Evolutionary conservation across 1,139 yeast genomes (phyloP).

Genomic region (Blastobotrys serpentis): DNA sequence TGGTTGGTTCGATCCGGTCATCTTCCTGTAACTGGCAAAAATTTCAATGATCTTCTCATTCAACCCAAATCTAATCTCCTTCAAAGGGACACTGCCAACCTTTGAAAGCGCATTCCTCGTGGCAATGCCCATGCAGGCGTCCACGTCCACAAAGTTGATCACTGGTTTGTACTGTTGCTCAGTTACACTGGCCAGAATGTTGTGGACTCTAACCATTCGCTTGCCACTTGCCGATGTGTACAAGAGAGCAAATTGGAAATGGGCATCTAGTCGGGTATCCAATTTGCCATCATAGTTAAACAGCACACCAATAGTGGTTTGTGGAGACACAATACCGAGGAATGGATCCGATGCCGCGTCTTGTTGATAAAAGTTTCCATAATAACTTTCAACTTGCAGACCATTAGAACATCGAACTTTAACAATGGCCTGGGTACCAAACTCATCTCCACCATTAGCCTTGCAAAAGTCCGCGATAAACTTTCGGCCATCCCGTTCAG

Average conservation of each 20-base stretch:
- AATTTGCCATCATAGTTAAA: conserved; percentile 77
- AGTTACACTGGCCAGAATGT: conserved; percentile 77
- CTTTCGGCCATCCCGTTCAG: conserved; percentile 68
- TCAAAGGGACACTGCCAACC: conserved; percentile 54
- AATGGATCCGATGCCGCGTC: conserved; percentile 55
- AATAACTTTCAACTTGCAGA: conserved; percentile 75
- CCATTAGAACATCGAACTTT: conserved; percentile 90
- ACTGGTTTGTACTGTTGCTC: conserved; percentile 64
- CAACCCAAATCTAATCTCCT: conserved; percentile 61
- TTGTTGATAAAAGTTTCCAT: conserved; percentile 50
- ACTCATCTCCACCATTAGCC: conserved; percentile 31
- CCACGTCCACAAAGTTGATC: conserved; percentile 82
- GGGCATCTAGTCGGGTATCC: conserved; percentile 71
- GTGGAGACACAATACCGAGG: conserved; percentile 64
- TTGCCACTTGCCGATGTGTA: conserved; percentile 77
- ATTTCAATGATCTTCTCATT: conserved; percentile 67
- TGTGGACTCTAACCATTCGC: conserved; percentile 81
- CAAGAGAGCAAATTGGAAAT: conserved; percentile 86
- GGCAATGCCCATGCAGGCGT: conserved; percentile 69
- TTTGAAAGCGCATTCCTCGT: conserved; percentile 67
- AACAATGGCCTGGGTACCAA: conserved; percentile 79
- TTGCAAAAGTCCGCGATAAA: conserved; percentile 58
- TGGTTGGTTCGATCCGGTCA: conserved; percentile 47
- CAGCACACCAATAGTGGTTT: conserved; percentile 68
- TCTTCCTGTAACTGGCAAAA: conserved; percentile 68